These are phyloP conservation scores for Solanum stenotomum DNA, from an alignment of 257 asterid genomes.

Conservation along the genomic window DNA sequence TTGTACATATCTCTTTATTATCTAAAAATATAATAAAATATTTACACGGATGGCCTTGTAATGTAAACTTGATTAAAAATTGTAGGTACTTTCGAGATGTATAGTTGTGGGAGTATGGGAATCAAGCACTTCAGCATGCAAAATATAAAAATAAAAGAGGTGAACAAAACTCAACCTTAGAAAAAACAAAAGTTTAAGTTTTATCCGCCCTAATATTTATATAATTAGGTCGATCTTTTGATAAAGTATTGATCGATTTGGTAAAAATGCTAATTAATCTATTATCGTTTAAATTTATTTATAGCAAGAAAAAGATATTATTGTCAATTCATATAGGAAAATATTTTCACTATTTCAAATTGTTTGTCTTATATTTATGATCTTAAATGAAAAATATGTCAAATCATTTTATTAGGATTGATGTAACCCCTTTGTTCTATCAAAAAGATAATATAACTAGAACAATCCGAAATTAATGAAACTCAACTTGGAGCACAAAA, in stretches of 20 bases:
- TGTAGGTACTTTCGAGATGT: neutral
- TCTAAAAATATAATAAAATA: too few relatives aligned
- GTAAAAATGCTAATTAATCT: neutral
- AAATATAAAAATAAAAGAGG: neutral
- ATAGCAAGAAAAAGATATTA: neutral
- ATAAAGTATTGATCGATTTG: neutral
- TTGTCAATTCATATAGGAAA: neutral
- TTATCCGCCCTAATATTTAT: neutral
- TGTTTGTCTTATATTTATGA: too few relatives aligned
- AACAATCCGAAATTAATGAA: neutral
- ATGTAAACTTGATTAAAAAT: neutral
- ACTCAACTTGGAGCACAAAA: neutral
- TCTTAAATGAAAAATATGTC: too few relatives aligned
- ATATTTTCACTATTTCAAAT: too few relatives aligned
- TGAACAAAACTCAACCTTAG: neutral
- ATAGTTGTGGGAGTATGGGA: neutral
- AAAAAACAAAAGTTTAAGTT: neutral
- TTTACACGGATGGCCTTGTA: neutral
- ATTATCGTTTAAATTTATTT: neutral
- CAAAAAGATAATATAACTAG: neutral
- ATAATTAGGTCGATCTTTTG: neutral
- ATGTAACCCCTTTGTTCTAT: neutral
- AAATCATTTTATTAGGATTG: neutral
- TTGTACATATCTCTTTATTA: neutral
- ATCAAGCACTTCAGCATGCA: neutral